Conservation (phyloP, 2,329 filamentous ascomycete genomes). For the Cytospora mali region DNA sequence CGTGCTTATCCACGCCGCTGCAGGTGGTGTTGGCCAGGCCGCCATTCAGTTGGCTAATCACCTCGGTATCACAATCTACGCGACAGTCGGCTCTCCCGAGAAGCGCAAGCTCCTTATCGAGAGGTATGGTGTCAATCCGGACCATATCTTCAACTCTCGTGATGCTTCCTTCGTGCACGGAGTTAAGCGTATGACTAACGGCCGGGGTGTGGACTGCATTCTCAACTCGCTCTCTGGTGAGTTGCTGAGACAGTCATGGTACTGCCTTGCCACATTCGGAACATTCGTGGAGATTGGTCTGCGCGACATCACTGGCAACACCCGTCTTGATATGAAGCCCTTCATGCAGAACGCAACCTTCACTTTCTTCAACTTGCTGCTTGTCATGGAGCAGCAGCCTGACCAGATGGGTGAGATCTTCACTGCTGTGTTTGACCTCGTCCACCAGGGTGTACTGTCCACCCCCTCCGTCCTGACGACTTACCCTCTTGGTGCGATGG, state of each 20-base stretch:
- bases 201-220: slow-evolving; percentile 31
- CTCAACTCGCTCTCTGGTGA: slow-evolving; percentile 31
- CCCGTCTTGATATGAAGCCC: slow-evolving; percentile 32
- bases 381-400: slow-evolving; percentile 24
- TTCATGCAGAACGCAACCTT: slow-evolving; percentile 27
- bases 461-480: slow-evolving; percentile 20
- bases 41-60: slow-evolving; percentile 31
- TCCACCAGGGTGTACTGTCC: slow-evolving; percentile 21
- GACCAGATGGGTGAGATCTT: slow-evolving; percentile 22
- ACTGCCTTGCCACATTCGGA: slow-evolving; percentile 5
- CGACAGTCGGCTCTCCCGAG: slow-evolving; percentile 36
- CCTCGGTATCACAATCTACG: slow-evolving; percentile 34
- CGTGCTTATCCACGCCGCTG: slow-evolving; percentile 35
- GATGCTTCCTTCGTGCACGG: slow-evolving; percentile 33
- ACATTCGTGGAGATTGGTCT: slow-evolving; percentile 34
- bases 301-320: slow-evolving; percentile 33
- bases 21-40: slow-evolving; percentile 33
- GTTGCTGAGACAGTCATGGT: slow-evolving; percentile 30
- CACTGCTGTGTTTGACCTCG: slow-evolving; percentile 21
- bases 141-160: slow-evolving; percentile 36
- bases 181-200: slow-evolving; percentile 31
- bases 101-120: slow-evolving; percentile 36
- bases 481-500: slow-evolving; percentile 21
- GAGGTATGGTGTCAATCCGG: slow-evolving; percentile 35
- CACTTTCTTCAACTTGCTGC: slow-evolving; percentile 11